Evolutionary conservation across 495 filamentous ascomycete genomes (phyloP).

Genomic region (Penicillium pancosmium): DNA sequence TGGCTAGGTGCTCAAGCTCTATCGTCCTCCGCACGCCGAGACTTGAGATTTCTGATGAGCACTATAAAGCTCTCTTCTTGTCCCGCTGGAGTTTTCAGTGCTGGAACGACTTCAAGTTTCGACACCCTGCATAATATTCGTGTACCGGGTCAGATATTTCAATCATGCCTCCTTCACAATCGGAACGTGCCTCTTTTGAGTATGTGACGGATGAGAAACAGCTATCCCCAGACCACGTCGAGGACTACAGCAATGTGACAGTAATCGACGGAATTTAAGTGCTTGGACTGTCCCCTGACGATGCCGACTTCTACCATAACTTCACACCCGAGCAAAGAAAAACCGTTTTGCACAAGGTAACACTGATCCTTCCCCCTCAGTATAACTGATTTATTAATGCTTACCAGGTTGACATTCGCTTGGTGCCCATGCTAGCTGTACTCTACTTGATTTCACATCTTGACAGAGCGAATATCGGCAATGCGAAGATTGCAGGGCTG

Average conservation of each 20-base stretch:
- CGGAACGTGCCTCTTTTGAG: background rate
- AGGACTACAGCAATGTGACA: conserved; percentile 12
- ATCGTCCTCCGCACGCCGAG: background rate
- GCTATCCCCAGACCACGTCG: conserved; percentile 6
- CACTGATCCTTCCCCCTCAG: background rate
- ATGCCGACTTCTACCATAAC: conserved; percentile 28
- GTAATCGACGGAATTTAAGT: conserved; percentile 28
- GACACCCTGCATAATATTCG: background rate
- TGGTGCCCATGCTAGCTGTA: conserved; percentile 38
- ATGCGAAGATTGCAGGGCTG: conserved; percentile 75
- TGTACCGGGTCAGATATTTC: background rate
- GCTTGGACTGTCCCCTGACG: conserved; percentile 23
- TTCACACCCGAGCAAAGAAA: conserved; percentile 23
- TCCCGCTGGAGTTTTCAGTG: background rate
- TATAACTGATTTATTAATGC: background rate
- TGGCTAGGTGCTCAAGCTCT: conserved; percentile 1
- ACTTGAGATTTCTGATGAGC: background rate
- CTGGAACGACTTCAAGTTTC: background rate
- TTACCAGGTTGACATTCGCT: conserved; percentile 26
- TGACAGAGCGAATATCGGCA: conserved; percentile 68
- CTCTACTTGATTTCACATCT: conserved; percentile 55
- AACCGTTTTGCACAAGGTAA: conserved; percentile 23
- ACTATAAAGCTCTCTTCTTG: background rate
- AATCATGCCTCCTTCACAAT: background rate
- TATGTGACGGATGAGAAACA: conserved; percentile 7